Conservation (phyloP, 176 grass and related monocot genomes). For the Zizania latifolia region DNA sequence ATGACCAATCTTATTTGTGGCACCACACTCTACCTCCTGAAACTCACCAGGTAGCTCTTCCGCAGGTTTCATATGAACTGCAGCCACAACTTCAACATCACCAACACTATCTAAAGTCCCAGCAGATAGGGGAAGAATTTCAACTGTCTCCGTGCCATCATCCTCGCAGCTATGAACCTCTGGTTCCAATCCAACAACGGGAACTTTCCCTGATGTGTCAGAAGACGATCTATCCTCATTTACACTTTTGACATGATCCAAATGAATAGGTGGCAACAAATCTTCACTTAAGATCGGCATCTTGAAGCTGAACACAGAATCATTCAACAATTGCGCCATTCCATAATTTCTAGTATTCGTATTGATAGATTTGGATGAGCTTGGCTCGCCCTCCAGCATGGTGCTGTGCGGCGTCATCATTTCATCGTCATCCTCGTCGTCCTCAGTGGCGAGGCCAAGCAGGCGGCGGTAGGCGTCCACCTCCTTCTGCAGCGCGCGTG, state of each 20-base stretch:
- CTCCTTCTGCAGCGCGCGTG: slow-evolving; percentile 53
- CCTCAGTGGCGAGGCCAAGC: not conserved
- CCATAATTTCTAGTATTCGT: not conserved
- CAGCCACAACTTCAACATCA: slow-evolving; percentile 31
- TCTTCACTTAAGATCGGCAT: not conserved
- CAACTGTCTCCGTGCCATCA: slow-evolving; percentile 37
- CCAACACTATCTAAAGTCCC: slow-evolving; percentile 5
- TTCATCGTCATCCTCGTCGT: slow-evolving; percentile 2
- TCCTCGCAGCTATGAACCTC: slow-evolving; percentile 22
- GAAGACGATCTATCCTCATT: not conserved
- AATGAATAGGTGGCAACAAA: not conserved
- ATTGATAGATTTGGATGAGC: slow-evolving; percentile 18
- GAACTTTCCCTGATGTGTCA: not conserved
- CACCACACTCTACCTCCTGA: slow-evolving; percentile 2
- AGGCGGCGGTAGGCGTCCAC: slow-evolving; percentile 55
- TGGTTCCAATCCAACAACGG: not conserved
- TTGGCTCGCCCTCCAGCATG: slow-evolving; percentile 21
- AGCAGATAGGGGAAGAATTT: slow-evolving; percentile 22
- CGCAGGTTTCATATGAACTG: slow-evolving; percentile 22
- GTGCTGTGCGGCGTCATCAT: slow-evolving; percentile 16
- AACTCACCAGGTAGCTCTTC: slow-evolving; percentile 28
- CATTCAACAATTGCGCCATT: not conserved
- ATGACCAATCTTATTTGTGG: slow-evolving; percentile 21
- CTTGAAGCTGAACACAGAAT: slow-evolving; percentile 25
- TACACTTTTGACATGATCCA: not conserved